Conservation (phyloP, 2,329 filamentous ascomycete species). For the Arthrobotrys megalospora region DNA sequence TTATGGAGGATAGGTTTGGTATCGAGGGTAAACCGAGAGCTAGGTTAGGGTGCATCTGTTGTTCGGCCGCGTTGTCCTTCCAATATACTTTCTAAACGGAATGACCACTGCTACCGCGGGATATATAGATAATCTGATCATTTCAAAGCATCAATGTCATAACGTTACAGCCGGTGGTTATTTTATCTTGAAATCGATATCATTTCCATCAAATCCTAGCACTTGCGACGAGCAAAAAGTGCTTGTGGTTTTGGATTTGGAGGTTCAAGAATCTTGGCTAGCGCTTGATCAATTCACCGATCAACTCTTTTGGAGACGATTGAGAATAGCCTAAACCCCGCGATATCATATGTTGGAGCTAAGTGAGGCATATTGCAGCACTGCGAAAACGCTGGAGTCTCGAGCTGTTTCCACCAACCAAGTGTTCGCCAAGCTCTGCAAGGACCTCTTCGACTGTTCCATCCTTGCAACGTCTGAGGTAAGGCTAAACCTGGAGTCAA, state of each 20-base stretch:
- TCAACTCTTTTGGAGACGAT: not conserved
- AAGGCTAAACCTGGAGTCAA: conserved; percentile 40
- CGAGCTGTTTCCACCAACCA: conserved; percentile 41
- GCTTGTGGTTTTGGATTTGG: not conserved
- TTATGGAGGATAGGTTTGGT: too few species aligned
- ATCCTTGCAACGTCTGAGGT: conserved; percentile 37
- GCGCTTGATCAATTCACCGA: not conserved
- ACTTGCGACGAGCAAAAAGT: not conserved
- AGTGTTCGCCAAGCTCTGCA: conserved; percentile 26
- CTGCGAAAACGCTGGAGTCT: not conserved
- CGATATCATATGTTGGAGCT: not conserved
- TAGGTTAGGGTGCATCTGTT: too few species aligned
- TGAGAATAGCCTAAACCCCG: conserved; percentile 35
- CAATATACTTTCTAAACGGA: too few species aligned
- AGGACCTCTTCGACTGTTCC: conserved; percentile 3
- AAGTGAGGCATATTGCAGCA: conserved; percentile 24
- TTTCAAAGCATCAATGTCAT: not conserved
- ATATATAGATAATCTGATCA: too few species aligned
- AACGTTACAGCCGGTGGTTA: conserved; percentile 15
- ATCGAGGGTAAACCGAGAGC: too few species aligned
- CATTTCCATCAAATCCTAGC: conserved; percentile 6
- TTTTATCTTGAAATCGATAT: conserved; percentile 27
- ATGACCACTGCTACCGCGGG: too few species aligned
- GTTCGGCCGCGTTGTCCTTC: too few species aligned
- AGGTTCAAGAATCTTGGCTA: conserved; percentile 4